phyloP scores from a whole-genome alignment of 306 rosid species.

The Sophora flavescens region DNA sequence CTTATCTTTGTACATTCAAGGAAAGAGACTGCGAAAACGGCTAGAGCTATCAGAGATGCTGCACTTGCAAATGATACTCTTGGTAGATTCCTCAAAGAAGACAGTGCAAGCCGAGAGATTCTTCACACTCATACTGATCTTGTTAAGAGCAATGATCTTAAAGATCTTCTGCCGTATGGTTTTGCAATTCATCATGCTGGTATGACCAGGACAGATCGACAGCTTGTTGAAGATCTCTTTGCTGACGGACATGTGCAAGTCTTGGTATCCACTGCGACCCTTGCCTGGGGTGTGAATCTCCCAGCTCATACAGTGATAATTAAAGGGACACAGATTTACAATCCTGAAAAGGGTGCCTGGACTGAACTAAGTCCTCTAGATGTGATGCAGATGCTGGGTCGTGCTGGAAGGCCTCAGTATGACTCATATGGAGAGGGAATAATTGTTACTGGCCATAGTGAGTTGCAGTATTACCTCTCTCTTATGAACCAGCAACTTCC shows the following conservation, averaged over 20 bases:
- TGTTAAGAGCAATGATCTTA: conserved; percentile 93
- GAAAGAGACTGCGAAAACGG: conserved; percentile 98
- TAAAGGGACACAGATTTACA: conserved; percentile 94
- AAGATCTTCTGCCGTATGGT: conserved; percentile 95
- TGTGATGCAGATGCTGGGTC: conserved; percentile 97
- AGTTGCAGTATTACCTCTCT: conserved; percentile 92
- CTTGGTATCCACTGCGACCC: conserved; percentile 95
- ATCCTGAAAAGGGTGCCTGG: conserved; percentile 98
- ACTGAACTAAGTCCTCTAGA: conserved; percentile 96
- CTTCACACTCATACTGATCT: conserved; percentile 94
- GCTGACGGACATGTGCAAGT: conserved; percentile 96
- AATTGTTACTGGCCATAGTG: conserved; percentile 89
- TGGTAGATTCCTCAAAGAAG: conserved; percentile 91
- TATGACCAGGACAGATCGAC: conserved; percentile 88
- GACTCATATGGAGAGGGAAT: conserved; percentile 94
- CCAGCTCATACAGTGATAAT: conserved; percentile 94
- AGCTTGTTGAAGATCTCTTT: conserved; percentile 96
- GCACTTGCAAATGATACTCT: conserved; percentile 96
- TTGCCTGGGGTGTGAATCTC: conserved; percentile 98
- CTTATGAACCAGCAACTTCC: conserved; percentile 96
- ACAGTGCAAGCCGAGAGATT: conserved; percentile 97
- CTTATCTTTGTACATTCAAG: conserved; percentile 97
- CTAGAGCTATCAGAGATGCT: conserved; percentile 93
- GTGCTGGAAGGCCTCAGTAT: conserved; percentile 96
- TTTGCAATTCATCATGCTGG: conserved; percentile 99